Evolutionary conservation across 1,139 yeast genomes (phyloP).

Genomic region (Debaryomycetaceae sp.): DNA sequence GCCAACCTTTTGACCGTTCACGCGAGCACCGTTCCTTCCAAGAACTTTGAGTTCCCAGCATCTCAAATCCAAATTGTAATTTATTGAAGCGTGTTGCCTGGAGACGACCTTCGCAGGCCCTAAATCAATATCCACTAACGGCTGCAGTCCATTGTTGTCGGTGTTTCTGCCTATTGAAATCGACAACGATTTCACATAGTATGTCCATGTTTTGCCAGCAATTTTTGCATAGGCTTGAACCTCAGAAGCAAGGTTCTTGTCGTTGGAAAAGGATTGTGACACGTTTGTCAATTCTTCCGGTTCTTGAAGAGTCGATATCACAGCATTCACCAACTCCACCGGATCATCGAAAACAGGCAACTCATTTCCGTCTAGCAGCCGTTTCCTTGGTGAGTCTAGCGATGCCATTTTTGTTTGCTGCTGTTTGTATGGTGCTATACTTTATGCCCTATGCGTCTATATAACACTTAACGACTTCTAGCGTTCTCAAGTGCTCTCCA

Average conservation of each 20-base stretch:
- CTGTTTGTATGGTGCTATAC: not conserved
- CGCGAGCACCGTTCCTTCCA: conserved; percentile 92
- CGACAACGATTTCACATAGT: conserved; percentile 76
- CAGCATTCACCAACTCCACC: conserved; percentile 51
- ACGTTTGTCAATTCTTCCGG: conserved; percentile 54
- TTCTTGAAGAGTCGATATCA: conserved; percentile 43
- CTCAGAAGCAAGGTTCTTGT: conserved; percentile 71
- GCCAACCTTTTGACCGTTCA: conserved; percentile 65
- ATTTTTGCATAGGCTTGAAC: conserved; percentile 96
- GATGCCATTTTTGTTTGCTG: not conserved
- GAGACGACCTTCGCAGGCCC: conserved; percentile 97
- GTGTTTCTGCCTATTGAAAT: conserved; percentile 86
- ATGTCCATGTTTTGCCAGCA: conserved; percentile 94
- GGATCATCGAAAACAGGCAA: conserved; percentile 45
- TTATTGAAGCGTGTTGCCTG: conserved; percentile 81
- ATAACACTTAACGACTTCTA: not conserved
- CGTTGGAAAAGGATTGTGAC: conserved; percentile 54
- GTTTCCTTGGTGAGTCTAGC: conserved; percentile 16
- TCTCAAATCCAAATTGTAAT: conserved; percentile 69
- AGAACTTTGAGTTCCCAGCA: conserved; percentile 81
- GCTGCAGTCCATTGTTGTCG: conserved; percentile 33
- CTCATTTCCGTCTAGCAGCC: conserved; percentile 22
- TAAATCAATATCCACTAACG: conserved; percentile 72
- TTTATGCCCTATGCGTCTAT: not conserved
- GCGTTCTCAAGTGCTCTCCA: not conserved